phyloP scores from a whole-genome alignment of 2,329 filamentous ascomycete genomes.

The Coniella vitis region DNA sequence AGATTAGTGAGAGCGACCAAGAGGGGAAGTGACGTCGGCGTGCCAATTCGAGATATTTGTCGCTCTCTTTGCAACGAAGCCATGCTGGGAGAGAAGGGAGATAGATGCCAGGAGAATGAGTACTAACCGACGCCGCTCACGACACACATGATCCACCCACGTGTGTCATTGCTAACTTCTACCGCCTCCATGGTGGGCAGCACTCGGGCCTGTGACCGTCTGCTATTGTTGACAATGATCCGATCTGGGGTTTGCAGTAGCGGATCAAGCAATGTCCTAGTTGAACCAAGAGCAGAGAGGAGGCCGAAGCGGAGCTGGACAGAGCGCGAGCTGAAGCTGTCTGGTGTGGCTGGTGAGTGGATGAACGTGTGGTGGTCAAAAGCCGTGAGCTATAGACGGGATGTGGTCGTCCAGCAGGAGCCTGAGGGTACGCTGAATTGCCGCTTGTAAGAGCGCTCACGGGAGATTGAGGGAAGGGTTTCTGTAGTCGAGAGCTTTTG shows the following conservation, averaged over 20 bases:
- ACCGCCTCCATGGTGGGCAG: conserved; percentile 31
- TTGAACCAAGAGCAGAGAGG: neutral
- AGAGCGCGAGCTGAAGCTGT: no score
- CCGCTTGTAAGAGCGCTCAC: no score
- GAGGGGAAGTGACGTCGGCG: neutral
- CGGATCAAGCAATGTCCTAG: neutral
- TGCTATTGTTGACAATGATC: conserved; percentile 5
- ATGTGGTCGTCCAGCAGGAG: no score
- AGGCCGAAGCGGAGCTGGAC: no score
- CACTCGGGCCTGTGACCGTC: conserved; percentile 12
- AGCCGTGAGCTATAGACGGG: no score
- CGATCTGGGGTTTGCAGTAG: conserved; percentile 14
- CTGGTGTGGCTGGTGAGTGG: no score
- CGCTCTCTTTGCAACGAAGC: no score
- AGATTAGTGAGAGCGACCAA: conserved; percentile 1
- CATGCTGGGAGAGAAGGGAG: neutral
- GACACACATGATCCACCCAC: conserved; percentile 88
- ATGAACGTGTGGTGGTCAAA: no score
- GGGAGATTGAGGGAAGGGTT: no score
- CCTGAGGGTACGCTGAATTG: no score
- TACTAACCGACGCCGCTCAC: conserved; percentile 66
- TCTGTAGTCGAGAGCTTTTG: no score
- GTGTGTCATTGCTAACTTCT: conserved; percentile 67
- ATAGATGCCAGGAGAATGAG: conserved; percentile 9
- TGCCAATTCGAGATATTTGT: no score